Conservation (phyloP, 129 eudicot genomes). For the Logfia minima region DNA sequence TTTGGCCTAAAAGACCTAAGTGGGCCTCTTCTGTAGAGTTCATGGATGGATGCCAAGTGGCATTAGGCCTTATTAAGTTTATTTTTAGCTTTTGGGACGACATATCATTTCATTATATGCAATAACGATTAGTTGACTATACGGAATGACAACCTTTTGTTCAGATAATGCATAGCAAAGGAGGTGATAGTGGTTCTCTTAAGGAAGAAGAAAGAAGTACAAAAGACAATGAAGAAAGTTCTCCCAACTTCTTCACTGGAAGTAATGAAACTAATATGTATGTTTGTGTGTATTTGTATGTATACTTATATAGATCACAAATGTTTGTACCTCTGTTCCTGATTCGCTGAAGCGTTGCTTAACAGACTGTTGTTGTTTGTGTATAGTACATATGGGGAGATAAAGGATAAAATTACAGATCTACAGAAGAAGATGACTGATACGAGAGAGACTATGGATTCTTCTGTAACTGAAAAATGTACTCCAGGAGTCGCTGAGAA, state of each 20-base stretch:
- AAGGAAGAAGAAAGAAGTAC: constrained; percentile 28
- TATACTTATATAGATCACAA: not conserved
- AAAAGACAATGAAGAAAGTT: constrained; percentile 31
- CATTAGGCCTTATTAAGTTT: not conserved
- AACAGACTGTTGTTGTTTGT: constrained; percentile 10
- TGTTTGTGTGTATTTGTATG: not conserved
- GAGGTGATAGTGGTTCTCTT: constrained; percentile 22
- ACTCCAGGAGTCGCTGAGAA: constrained; percentile 27
- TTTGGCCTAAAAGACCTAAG: not conserved
- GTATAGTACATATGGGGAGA: constrained; percentile 40
- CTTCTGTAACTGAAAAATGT: constrained; percentile 29
- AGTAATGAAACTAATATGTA: constrained; percentile 42
- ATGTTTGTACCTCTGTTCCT: not conserved
- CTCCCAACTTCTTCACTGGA: constrained; percentile 10
- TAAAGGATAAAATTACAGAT: constrained; percentile 20
- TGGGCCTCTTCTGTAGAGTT: not conserved
- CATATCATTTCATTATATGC: too few relatives aligned
- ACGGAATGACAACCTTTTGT: not conserved
- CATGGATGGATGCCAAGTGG: not conserved
- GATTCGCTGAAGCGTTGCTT: constrained; percentile 11
- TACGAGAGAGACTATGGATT: constrained; percentile 19
- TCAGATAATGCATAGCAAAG: constrained; percentile 65
- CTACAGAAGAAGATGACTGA: constrained; percentile 17
- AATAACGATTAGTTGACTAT: not conserved
- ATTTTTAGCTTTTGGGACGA: too few relatives aligned